Percentiles rank a stretch among this genome's conserved stretches.
These are phyloP conservation scores for Globisporangium orthogonon DNA, from an alignment of 352 stramenopile genomes.

Conservation along the genomic window DNA sequence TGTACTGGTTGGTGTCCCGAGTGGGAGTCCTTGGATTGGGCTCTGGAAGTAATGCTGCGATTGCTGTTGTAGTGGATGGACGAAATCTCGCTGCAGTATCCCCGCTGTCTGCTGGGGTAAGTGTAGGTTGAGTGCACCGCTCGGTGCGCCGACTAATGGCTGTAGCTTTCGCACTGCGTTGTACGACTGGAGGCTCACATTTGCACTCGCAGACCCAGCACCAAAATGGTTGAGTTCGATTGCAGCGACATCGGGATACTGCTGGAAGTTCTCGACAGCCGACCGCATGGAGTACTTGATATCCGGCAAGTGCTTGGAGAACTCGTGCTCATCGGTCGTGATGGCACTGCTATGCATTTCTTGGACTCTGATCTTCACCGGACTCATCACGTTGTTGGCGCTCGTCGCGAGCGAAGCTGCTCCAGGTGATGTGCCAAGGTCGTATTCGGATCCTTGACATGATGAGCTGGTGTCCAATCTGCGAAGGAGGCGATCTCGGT, in stretches of 20 bases:
- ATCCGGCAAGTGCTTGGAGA: slow-evolving; percentile 8
- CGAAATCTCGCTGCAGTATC: neutral
- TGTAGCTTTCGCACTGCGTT: slow-evolving; percentile 9
- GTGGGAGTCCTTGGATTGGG: neutral
- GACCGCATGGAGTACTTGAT: slow-evolving; percentile 11
- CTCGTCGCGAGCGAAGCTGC: neutral
- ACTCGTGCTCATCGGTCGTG: slow-evolving; percentile 10
- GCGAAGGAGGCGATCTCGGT: neutral
- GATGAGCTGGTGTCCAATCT: neutral
- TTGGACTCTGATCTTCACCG: slow-evolving; percentile 12
- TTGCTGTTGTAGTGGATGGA: neutral
- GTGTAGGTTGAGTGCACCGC: neutral
- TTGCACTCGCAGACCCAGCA: neutral
- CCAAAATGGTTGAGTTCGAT: neutral
- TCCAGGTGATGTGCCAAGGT: neutral
- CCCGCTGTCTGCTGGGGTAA: neutral
- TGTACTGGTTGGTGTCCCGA: neutral
- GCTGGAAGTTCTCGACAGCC: neutral
- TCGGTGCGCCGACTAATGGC: neutral
- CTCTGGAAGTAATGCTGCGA: neutral
- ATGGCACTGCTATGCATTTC: slow-evolving; percentile 7
- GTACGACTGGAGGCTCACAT: slow-evolving; percentile 1
- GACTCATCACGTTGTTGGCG: neutral
- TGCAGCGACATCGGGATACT: neutral
- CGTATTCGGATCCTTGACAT: neutral